These are phyloP conservation scores for carrot (Daucus carota) DNA, from an alignment of 129 eudicot species.

Conservation along the genomic window DH1_v3.0 NC_030386.2:32184001-32184500, in stretches of 20 bases:
- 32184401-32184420: conserved; percentile 44
- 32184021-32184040: not conserved
- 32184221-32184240: not conserved
- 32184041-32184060: conserved; percentile 2
- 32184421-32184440: conserved; percentile 17
- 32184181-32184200: not conserved
- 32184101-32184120: conserved; percentile 1
- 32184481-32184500: not conserved
- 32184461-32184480: not conserved
- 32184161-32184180: not conserved
- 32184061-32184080: not conserved
- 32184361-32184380: conserved; percentile 28
- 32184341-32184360: not conserved
- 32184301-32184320: not conserved
- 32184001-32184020: conserved; percentile 7
- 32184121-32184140: not conserved
- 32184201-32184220: not conserved
- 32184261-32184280: not conserved
- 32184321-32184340: conserved; percentile 11
- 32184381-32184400: conserved; percentile 40
- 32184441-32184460: not conserved
- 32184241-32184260: not conserved
- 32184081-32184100: conserved; percentile 8
- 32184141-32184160: not conserved
- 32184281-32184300: conserved; percentile 3